phyloP scores from a whole-genome alignment of 2,329 filamentous ascomycete genomes.

The Curvularia hawaiiensis region DNA sequence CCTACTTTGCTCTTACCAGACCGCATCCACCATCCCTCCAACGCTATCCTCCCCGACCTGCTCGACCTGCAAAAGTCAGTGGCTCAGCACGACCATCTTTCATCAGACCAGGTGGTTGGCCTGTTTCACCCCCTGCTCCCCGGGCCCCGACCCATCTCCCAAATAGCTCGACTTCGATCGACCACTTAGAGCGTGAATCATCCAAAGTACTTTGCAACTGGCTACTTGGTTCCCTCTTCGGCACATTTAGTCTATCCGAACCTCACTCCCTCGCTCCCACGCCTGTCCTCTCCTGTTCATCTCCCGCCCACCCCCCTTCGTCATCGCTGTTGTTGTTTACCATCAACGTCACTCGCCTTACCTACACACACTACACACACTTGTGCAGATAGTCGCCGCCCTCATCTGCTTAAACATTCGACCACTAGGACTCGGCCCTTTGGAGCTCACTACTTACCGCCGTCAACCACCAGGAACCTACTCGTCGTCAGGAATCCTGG shows the following conservation, averaged over 20 bases:
- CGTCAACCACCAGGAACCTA: slow-evolving; percentile 10
- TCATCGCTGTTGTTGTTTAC: slow-evolving; percentile 29
- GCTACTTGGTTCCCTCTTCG: slow-evolving; percentile 38
- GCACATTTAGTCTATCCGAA: slow-evolving; percentile 42
- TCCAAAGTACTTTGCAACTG: slow-evolving; percentile 41
- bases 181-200: slow-evolving; percentile 45
- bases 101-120: slow-evolving; percentile 43
- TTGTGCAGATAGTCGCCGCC: slow-evolving; percentile 1
- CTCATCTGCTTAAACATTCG: neutral
- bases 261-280: slow-evolving; percentile 34
- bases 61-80: slow-evolving; percentile 38
- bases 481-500: slow-evolving; percentile 7
- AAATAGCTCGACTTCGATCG: slow-evolving; percentile 44
- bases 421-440: neutral
- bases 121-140: slow-evolving; percentile 45
- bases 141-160: slow-evolving; percentile 38
- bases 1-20: slow-evolving; percentile 42
- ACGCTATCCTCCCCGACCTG: slow-evolving; percentile 34
- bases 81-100: slow-evolving; percentile 44
- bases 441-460: slow-evolving; percentile 9
- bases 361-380: neutral
- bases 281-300: slow-evolving; percentile 32
- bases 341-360: slow-evolving; percentile 27
- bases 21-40: slow-evolving; percentile 36
- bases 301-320: slow-evolving; percentile 28